phyloP scores from a whole-genome alignment of 2,329 filamentous ascomycete genomes.

The Alternaria alternata region DNA sequence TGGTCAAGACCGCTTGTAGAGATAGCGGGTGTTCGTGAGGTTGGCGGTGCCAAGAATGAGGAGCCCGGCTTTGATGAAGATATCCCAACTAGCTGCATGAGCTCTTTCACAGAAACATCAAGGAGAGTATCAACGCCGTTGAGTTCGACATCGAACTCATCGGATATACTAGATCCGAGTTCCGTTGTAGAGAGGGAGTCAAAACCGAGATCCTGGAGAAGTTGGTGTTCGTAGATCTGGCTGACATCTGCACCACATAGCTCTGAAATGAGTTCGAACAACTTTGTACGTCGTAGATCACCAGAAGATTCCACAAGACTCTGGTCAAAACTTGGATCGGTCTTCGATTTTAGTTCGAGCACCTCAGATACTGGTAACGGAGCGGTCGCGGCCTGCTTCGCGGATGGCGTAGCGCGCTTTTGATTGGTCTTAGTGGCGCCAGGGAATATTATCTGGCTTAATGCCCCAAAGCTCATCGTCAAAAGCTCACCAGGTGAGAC shows the following conservation, averaged over 20 bases:
- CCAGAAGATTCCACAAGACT: background rate
- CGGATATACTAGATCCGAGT: conserved; percentile 11
- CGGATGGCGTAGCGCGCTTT: background rate
- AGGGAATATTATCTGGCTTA: conserved; percentile 7
- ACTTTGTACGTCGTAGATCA: background rate
- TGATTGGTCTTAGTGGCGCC: background rate
- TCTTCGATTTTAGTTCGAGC: background rate
- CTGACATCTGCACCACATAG: conserved; percentile 9
- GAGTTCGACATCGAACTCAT: conserved; percentile 13
- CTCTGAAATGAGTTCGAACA: conserved; percentile 13
- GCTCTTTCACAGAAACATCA: conserved; percentile 12
- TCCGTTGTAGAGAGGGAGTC: conserved; percentile 19
- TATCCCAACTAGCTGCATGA: conserved; percentile 5
- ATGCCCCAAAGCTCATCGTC: conserved; percentile 7
- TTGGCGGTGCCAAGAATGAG: background rate
- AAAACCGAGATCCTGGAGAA: conserved; percentile 18
- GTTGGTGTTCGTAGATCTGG: conserved; percentile 9
- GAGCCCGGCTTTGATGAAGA: background rate
- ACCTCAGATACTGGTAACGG: background rate
- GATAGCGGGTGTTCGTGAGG: background rate
- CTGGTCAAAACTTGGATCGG: background rate
- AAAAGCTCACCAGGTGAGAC: conserved; percentile 9
- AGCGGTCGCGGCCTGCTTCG: background rate
- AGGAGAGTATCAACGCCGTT: conserved; percentile 9
- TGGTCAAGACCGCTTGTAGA: background rate